Base-by-base conservation (phyloP, 2,329 filamentous ascomycete genomes). In the Fusarium coffeatum region DNA sequence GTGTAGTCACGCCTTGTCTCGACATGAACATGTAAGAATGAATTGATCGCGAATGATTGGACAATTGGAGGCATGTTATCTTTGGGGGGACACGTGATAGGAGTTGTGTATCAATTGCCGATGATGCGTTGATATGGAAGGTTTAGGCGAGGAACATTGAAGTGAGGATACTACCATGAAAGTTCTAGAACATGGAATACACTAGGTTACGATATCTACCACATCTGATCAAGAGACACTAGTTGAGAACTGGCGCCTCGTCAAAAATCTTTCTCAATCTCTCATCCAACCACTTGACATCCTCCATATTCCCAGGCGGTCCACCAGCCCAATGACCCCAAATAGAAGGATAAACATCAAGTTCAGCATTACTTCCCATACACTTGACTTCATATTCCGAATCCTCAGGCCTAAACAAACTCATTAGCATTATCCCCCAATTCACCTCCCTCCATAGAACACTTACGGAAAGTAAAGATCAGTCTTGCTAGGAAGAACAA, bases 381-480 rank as follows among this genome's bases (percentile, higher is more conserved):
- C 75, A 78, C 22, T 86, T 49, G 77, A 94, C 89, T 74, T 96
- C 93, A 59, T 90, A 89, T 73, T 92, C 87, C 0, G 91, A 93
- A 70, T 94, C 93, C 73, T 94, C 92, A 0, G 92, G 91, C 16
- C 73, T 76, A 20, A n/a, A n/a, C 18, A n/a, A 3, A 34, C 5
- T 0, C 4, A 25, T 68, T 10, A 71, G 54, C 2, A 12, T 13
- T 0, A 12, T n/a, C 18, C 34, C 10, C 4, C 4, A 7, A 12
- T 6, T n/a, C 34, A 37, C 4, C 3, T 13, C 8, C 7, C 5
- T 27, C 5, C 4, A 16, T 22, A n/a, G 0, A 16, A 5, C 25
- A 9, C 73, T 67, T 37, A 76, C 55, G 92, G 91, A 70, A 96
- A 95, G 76, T 95, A 95, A 7, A 95, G 83, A 76, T 95, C 93